Conservation (phyloP, 495 filamentous ascomycete species). For the Cladorrhinum samala region DNA sequence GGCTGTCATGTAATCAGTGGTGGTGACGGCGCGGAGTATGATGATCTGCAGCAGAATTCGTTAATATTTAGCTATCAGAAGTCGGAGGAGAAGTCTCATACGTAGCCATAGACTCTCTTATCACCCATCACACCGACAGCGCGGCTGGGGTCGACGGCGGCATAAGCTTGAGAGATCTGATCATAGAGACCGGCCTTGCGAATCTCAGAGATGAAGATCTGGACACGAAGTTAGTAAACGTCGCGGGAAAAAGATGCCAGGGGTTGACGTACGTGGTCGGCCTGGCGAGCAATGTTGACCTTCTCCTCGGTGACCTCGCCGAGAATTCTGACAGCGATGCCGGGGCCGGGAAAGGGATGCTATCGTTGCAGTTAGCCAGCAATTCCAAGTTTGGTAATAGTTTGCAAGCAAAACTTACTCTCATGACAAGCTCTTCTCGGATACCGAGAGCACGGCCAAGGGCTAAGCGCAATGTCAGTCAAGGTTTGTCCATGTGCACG, state of each 20-base stretch:
- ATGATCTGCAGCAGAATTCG: slow-evolving; percentile 14
- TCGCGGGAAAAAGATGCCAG: too few relatives aligned
- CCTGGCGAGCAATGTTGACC: slow-evolving; percentile 73
- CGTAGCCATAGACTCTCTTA: slow-evolving; percentile 41
- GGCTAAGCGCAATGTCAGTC: slow-evolving; percentile 6
- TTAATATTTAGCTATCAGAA: neutral
- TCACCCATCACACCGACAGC: slow-evolving; percentile 67
- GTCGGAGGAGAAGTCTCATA: neutral
- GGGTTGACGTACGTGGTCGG: slow-evolving; percentile 56
- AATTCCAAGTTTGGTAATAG: neutral
- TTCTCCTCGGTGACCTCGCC: slow-evolving; percentile 80
- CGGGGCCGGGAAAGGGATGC: slow-evolving; percentile 74
- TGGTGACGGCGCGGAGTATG: slow-evolving; percentile 64
- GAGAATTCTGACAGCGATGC: slow-evolving; percentile 82
- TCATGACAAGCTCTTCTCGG: slow-evolving; percentile 18
- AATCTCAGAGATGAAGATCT: slow-evolving; percentile 84
- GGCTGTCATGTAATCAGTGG: slow-evolving; percentile 74
- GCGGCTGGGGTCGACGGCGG: slow-evolving; percentile 59
- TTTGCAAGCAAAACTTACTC: slow-evolving; percentile 1
- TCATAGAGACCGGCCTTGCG: slow-evolving; percentile 75
- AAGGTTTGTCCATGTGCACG: neutral
- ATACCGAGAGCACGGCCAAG: slow-evolving; percentile 16
- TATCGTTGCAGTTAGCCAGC: slow-evolving; percentile 1
- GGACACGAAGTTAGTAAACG: neutral
- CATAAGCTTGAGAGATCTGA: slow-evolving; percentile 59